These are phyloP conservation scores for Kluyveromyces wickerhamii DNA, from an alignment of 805 yeast genomes.

Conservation along the genomic window DNA sequence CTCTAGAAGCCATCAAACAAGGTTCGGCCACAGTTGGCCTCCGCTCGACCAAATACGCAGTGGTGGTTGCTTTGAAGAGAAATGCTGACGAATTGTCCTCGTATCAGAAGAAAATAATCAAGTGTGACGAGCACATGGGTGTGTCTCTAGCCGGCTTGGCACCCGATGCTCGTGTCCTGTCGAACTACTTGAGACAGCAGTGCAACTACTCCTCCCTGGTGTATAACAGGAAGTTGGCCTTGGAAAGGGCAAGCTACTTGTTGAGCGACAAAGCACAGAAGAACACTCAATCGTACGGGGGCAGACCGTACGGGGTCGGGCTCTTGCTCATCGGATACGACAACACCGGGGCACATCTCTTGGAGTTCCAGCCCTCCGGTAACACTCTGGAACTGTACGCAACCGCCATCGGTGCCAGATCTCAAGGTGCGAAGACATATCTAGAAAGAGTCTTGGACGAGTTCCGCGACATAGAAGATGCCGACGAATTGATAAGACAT, in stretches of 20 bases:
- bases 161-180: conserved; percentile 93
- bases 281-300: conserved; percentile 92
- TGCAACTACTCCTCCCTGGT: conserved; percentile 83
- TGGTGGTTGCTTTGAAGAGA: conserved; percentile 87
- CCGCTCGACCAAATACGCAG: conserved; percentile 79
- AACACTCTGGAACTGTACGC: conserved; percentile 86
- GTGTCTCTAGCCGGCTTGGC: conserved; percentile 95
- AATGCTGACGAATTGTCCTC: conserved; percentile 97
- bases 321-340: conserved; percentile 83
- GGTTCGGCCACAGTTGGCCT: conserved; percentile 97
- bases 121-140: conserved; percentile 90
- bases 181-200: conserved; percentile 82
- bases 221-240: conserved; percentile 76
- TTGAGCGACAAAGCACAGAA: conserved; percentile 96
- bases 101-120: conserved; percentile 87
- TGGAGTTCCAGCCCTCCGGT: conserved; percentile 95
- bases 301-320: conserved; percentile 98
- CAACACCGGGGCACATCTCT: conserved; percentile 87
- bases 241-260: conserved; percentile 72
- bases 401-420: conserved; percentile 95
- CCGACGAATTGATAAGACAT: conserved; percentile 72
- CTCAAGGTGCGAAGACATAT: conserved; percentile 96
- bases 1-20: conserved; percentile 95
- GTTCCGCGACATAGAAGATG: conserved; percentile 48
- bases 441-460: conserved; percentile 76